Percentiles rank a stretch among this genome's conserved stretches.
These are phyloP conservation scores for Lanzia echinophila DNA, from an alignment of 2,329 filamentous ascomycete genomes.

Conservation along the genomic window DNA sequence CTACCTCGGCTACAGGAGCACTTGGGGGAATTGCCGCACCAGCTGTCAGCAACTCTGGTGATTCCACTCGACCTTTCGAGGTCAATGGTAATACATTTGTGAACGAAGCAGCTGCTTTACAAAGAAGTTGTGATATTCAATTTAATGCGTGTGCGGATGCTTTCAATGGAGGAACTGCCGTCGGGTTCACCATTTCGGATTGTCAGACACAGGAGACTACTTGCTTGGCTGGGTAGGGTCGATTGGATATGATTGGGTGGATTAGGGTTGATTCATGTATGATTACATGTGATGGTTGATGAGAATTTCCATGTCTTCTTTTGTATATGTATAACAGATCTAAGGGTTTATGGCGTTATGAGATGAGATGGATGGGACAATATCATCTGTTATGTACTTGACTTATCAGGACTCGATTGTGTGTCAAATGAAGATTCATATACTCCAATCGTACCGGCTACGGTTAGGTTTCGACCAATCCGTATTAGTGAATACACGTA, in stretches of 20 bases:
- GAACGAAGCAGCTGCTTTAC: constrained; percentile 46
- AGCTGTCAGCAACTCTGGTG: constrained; percentile 41
- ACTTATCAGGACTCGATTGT: no score
- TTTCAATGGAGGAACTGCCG: constrained; percentile 41
- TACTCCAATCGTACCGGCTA: no score
- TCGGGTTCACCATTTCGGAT: constrained; percentile 17
- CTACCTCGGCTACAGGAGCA: constrained; percentile 5
- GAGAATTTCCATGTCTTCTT: no score
- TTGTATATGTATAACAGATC: no score
- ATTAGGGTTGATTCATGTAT: no score
- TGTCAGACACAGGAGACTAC: constrained; percentile 20
- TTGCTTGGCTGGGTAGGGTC: constrained; percentile 9
- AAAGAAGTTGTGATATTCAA: constrained; percentile 57
- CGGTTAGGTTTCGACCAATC: no score
- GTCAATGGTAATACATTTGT: constrained; percentile 53
- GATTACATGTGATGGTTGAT: no score
- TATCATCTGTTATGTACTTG: no score
- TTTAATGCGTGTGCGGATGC: constrained; percentile 53
- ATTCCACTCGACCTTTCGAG: constrained; percentile 44
- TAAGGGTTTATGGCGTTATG: no score
- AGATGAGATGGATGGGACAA: no score
- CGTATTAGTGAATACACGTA: no score
- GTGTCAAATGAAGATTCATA: no score
- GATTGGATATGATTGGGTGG: background rate
- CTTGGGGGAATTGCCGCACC: constrained; percentile 46